Percentiles rank a stretch among this genome's conserved stretches.
Evolutionary conservation across 2,329 filamentous ascomycete species (phyloP).

Genomic region (Orbilia javanica): DNA sequence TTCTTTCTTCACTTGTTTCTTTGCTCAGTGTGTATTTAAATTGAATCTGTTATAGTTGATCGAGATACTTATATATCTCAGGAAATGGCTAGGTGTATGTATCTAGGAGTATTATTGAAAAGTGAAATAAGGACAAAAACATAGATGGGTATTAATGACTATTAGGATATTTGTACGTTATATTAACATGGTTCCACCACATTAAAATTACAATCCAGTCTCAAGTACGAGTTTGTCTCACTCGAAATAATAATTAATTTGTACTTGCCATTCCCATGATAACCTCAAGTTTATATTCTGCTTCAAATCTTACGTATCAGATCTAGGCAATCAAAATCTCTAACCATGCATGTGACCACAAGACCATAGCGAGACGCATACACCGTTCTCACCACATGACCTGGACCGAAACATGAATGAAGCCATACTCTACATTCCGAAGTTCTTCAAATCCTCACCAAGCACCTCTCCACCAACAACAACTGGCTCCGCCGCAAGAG

Average conservation of each 20-base stretch:
- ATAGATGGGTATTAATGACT: too few species aligned
- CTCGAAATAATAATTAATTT: not conserved
- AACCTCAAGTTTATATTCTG: not conserved
- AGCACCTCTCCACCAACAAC: conserved; percentile 37
- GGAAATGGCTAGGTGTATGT: not conserved
- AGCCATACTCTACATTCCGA: conserved; percentile 44
- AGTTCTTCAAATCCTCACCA: conserved; percentile 33
- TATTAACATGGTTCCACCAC: too few species aligned
- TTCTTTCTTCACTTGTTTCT: too few species aligned
- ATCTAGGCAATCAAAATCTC: not conserved
- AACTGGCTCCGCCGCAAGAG: conserved; percentile 45
- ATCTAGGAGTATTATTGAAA: not conserved
- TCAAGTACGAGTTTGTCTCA: not conserved
- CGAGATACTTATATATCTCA: too few species aligned
- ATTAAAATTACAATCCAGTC: not conserved
- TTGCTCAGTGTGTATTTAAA: too few species aligned
- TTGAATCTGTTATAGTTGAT: too few species aligned
- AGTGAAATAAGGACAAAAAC: too few species aligned
- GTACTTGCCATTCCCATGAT: not conserved
- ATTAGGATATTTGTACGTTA: too few species aligned
- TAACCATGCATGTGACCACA: not conserved
- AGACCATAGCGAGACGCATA: not conserved
- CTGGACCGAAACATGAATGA: not conserved
- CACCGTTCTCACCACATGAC: too few species aligned
- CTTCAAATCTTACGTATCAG: not conserved